Percentiles rank a stretch among this genome's conserved stretches.
These are phyloP conservation scores for Taxawa tesnikishii DNA, from an alignment of 2,329 filamentous ascomycete genomes.

Conservation along the genomic window DNA sequence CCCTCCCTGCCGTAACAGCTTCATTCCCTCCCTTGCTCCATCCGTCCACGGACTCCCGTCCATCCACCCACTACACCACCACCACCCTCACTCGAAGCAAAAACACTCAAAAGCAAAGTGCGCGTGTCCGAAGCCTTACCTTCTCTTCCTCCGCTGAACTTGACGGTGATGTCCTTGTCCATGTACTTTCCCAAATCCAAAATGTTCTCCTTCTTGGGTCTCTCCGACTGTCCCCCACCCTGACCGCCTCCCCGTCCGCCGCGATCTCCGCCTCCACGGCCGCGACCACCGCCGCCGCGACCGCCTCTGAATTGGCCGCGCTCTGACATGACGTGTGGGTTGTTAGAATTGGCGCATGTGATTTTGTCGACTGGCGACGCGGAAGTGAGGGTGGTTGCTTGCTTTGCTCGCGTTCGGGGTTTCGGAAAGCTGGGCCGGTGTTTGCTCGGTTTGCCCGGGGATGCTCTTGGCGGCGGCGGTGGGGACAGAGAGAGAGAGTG, in stretches of 20 bases:
- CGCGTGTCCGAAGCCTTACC: no score
- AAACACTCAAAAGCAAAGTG: no score
- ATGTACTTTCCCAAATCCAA: constrained; percentile 91
- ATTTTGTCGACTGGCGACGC: no score
- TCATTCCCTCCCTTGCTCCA: no score
- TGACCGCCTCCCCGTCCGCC: constrained; percentile 18
- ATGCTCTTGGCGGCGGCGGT: not conserved
- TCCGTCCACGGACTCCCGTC: no score
- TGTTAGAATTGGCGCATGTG: not conserved
- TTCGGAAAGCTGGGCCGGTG: not conserved
- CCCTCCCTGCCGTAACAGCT: no score
- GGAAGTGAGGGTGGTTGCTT: no score
- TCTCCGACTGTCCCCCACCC: constrained; percentile 20
- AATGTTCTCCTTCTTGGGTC: constrained; percentile 97
- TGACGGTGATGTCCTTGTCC: constrained; percentile 90
- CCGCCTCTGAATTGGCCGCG: constrained; percentile 40
- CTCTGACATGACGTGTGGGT: constrained; percentile 36
- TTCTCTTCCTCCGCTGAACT: constrained; percentile 91
- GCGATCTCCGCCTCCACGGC: constrained; percentile 30
- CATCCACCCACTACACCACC: no score
- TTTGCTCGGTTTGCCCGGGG: not conserved
- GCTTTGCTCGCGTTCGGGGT: not conserved
- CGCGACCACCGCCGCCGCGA: constrained; percentile 29
- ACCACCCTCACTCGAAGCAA: no score
- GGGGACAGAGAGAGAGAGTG: no score